Conservation (phyloP, 805 yeast species). For the Nakazawaea molendinolei region DNA sequence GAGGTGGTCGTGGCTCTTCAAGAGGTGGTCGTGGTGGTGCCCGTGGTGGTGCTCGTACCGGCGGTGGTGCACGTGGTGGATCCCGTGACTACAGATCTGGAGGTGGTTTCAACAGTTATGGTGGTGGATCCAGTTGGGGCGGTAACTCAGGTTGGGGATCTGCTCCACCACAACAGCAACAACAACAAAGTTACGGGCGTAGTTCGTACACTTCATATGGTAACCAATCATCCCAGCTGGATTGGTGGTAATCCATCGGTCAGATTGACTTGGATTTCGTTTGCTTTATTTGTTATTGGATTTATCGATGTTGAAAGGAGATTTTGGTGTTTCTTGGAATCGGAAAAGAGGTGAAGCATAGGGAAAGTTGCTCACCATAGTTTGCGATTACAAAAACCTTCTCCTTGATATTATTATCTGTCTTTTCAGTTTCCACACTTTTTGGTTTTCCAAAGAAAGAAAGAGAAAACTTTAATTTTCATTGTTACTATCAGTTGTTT, state of each 20-base stretch:
- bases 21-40: conserved; percentile 44
- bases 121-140: conserved; percentile 30
- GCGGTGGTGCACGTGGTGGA: conserved; percentile 4
- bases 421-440: too few species aligned
- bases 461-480: too few species aligned
- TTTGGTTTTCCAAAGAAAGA: too few species aligned
- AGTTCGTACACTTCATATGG: conserved; percentile 14
- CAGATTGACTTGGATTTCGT: not conserved
- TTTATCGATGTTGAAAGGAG: too few species aligned
- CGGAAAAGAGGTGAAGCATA: too few species aligned
- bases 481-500: too few species aligned
- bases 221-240: conserved; percentile 17
- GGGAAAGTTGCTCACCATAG: too few species aligned
- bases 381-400: too few species aligned
- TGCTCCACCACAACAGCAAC: conserved; percentile 1
- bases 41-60: conserved; percentile 15
- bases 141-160: conserved; percentile 19
- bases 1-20: conserved; percentile 45
- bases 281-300: too few species aligned
- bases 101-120: conserved; percentile 25
- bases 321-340: too few species aligned
- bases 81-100: conserved; percentile 13
- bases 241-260: conserved; percentile 1
- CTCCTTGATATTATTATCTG: too few species aligned
- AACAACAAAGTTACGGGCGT: conserved; percentile 11